Evolutionary conservation across 345 rosid species (phyloP).

Genomic region (Anacardium occidentale): DNA sequence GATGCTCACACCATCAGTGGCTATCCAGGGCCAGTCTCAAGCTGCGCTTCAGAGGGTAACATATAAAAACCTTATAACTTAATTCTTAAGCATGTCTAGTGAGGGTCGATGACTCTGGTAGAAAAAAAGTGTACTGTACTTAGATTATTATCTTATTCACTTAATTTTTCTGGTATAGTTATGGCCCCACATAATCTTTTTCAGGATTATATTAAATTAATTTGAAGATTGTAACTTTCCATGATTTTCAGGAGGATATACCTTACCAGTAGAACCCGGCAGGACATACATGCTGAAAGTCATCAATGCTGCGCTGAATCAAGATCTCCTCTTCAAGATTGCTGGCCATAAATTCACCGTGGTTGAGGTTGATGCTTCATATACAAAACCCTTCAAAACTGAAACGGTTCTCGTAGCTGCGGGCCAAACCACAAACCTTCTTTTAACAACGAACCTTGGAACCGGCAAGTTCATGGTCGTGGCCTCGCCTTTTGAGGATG

Average conservation of each 20-base stretch:
- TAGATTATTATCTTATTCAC: too few relatives aligned
- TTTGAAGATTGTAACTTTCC: too few relatives aligned
- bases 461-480: conserved; percentile 60
- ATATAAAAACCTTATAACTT: neutral
- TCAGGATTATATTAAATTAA: too few relatives aligned
- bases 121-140: too few relatives aligned
- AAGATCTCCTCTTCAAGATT: conserved; percentile 79
- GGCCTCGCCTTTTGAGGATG: conserved; percentile 79
- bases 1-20: conserved; percentile 95
- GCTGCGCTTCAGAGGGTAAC: conserved; percentile 56
- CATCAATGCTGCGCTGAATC: conserved; percentile 84
- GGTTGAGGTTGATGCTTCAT: conserved; percentile 81
- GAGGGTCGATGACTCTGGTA: too few relatives aligned
- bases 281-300: conserved; percentile 74
- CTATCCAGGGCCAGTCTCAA: conserved; percentile 50
- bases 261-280: conserved; percentile 46
- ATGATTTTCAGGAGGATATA: conserved; percentile 35
- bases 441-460: conserved; percentile 40
- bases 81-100: too few relatives aligned
- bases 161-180: too few relatives aligned
- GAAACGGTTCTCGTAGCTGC: conserved; percentile 67
- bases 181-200: too few relatives aligned
- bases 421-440: conserved; percentile 79
- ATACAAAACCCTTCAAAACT: conserved; percentile 70
- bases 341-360: conserved; percentile 82